Conservation (phyloP, 768 basidiomycete genomes). For the Pleurotus platypus region DNA sequence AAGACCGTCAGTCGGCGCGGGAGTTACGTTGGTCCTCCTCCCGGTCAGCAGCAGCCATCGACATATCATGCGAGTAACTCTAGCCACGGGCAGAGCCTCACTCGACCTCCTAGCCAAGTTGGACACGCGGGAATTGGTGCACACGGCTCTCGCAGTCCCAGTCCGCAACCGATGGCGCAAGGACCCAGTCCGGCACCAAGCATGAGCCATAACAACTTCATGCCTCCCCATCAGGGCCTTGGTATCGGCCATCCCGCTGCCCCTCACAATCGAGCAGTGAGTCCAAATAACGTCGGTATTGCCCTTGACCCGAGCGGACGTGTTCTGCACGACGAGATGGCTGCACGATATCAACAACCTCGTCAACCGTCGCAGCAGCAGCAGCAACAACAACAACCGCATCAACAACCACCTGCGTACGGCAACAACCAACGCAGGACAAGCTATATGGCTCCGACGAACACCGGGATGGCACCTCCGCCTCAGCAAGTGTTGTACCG, state of each 20-base stretch:
- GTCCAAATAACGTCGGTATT: constrained; percentile 80
- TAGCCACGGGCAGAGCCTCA: constrained; percentile 36
- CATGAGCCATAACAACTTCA: constrained; percentile 29
- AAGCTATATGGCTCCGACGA: constrained; percentile 29
- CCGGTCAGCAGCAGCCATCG: constrained; percentile 19
- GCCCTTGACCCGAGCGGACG: constrained; percentile 75
- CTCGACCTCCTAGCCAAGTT: constrained; percentile 52
- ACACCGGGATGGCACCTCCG: constrained; percentile 18
- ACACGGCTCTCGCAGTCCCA: constrained; percentile 55
- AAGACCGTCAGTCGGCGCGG: constrained; percentile 48
- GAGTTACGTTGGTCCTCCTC: constrained; percentile 29
- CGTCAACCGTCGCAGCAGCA: constrained; percentile 18
- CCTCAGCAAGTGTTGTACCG: constrained; percentile 32
- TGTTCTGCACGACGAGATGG: constrained; percentile 80
- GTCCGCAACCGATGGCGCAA: constrained; percentile 56
- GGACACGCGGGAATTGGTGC: constrained; percentile 86
- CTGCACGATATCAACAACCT: constrained; percentile 45
- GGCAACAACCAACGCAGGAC: constrained; percentile 27
- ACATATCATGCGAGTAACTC: constrained; percentile 18
- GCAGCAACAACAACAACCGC: constrained; percentile 38
- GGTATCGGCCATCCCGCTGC: neutral
- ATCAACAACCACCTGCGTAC: constrained; percentile 21
- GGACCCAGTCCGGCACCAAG: constrained; percentile 51
- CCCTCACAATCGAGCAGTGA: constrained; percentile 47
- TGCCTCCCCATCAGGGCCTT: constrained; percentile 7